Conservation (phyloP, 805 yeast species). For the Jamesozyma rosinii region DNA sequence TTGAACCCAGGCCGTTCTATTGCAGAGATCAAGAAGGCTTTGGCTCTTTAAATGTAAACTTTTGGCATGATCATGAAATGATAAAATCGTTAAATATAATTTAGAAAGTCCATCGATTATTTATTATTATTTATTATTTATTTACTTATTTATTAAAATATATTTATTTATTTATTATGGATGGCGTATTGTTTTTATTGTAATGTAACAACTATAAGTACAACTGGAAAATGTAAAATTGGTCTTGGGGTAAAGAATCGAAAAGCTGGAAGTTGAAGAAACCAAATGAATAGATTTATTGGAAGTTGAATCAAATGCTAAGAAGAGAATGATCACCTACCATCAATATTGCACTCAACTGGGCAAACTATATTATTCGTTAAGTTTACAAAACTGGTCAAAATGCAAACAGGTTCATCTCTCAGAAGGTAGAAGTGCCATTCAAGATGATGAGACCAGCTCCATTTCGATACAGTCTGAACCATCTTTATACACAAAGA, state of each 20-base stretch:
- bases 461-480: not conserved
- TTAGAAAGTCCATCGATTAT: slow-evolving; percentile 1
- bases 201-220: too few relatives aligned
- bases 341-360: slow-evolving; percentile 2
- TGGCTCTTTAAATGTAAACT: slow-evolving; percentile 66
- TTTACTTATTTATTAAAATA: slow-evolving; percentile 2
- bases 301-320: too few relatives aligned
- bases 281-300: too few relatives aligned
- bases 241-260: too few relatives aligned
- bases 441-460: not conserved
- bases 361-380: not conserved
- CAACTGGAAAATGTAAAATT: too few relatives aligned
- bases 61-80: not conserved
- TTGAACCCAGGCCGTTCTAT: slow-evolving; percentile 96
- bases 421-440: not conserved
- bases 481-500: not conserved
- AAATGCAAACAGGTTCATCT: slow-evolving; percentile 1
- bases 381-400: not conserved
- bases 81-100: not conserved
- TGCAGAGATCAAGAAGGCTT: slow-evolving; percentile 90
- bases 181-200: not conserved
- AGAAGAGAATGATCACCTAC: slow-evolving; percentile 1
- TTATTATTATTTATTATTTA: slow-evolving; percentile 10
- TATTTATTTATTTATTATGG: not conserved
- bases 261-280: too few relatives aligned